Percentiles rank a stretch among this genome's conserved stretches.
Evolutionary conservation across 352 stramenopile genomes (phyloP).

Genomic region (Phytopythium aichiense): DNA sequence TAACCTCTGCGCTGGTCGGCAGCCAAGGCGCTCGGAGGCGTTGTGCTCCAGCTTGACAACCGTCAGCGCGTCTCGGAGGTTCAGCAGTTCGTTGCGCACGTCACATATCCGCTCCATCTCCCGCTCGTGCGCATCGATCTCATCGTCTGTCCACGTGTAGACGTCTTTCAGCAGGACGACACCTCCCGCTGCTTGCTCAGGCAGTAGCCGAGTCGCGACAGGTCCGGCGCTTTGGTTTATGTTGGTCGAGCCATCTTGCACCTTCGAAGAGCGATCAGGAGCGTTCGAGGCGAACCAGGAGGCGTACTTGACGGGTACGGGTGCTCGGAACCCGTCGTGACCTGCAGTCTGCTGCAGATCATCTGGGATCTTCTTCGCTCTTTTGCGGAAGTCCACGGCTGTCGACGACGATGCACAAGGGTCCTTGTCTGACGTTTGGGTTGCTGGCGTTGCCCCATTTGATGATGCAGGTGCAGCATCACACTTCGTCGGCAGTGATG

Average conservation of each 20-base stretch:
- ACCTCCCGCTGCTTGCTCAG: not conserved
- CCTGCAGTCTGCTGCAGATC: not conserved
- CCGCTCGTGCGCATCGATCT: constrained; percentile 39
- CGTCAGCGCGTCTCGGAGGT: constrained; percentile 23
- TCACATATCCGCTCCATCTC: constrained; percentile 40
- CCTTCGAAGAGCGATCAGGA: not conserved
- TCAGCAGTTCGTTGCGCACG: constrained; percentile 28
- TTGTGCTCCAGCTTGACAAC: constrained; percentile 14
- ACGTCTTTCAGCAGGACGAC: constrained; percentile 23
- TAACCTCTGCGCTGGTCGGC: not conserved
- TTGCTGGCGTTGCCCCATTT: not conserved
- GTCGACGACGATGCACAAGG: not conserved
- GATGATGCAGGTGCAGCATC: not conserved
- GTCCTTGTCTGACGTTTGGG: not conserved
- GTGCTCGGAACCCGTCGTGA: not conserved
- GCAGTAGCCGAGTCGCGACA: not conserved
- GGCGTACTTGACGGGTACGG: not conserved
- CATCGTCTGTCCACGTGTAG: constrained; percentile 41
- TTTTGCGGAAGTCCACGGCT: not conserved
- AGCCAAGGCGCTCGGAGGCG: constrained; percentile 1
- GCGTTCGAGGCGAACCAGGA: not conserved
- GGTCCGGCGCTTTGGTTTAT: not conserved
- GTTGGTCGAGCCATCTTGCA: not conserved
- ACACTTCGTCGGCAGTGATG: not conserved
- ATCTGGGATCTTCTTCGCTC: not conserved